These are phyloP conservation scores for Chaetomiaceae sp. DNA, from an alignment of 2,329 filamentous ascomycete genomes.

Conservation along the genomic window DNA sequence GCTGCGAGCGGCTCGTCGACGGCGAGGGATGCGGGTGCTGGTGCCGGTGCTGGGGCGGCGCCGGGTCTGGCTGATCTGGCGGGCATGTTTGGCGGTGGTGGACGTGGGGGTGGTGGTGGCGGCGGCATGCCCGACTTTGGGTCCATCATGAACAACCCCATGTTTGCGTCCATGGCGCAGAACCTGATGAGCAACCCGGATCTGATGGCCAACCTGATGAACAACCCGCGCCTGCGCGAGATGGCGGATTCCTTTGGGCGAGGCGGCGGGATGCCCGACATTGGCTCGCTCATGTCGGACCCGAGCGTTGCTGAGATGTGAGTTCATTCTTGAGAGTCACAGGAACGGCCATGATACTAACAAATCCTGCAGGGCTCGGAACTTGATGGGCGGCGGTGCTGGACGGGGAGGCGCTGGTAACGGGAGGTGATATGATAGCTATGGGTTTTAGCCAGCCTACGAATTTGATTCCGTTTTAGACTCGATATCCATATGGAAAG, in stretches of 20 bases:
- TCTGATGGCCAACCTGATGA: slow-evolving; percentile 88
- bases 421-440: slow-evolving; percentile 16
- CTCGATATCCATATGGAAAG: not conserved
- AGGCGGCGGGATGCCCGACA: slow-evolving; percentile 84
- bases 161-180: slow-evolving; percentile 97
- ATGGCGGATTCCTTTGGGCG: slow-evolving; percentile 78
- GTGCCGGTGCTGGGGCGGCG: slow-evolving; percentile 42
- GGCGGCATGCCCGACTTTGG: slow-evolving; percentile 85
- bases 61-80: slow-evolving; percentile 68
- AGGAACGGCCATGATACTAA: not conserved
- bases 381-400: slow-evolving; percentile 30
- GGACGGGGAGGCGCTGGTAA: slow-evolving; percentile 17
- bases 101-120: slow-evolving; percentile 49
- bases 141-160: slow-evolving; percentile 92
- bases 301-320: slow-evolving; percentile 89
- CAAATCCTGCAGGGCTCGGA: slow-evolving; percentile 26
- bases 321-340: slow-evolving; percentile 40
- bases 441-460: not conserved
- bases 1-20: slow-evolving; percentile 20
- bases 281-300: slow-evolving; percentile 83
- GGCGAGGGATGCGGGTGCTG: not conserved
- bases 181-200: slow-evolving; percentile 97
- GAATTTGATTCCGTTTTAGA: too few relatives aligned
- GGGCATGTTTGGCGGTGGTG: slow-evolving; percentile 62
- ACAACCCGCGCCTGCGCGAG: slow-evolving; percentile 79